Percentiles rank a stretch among this genome's conserved stretches.
Conservation (phyloP, 2,329 filamentous ascomycete species). For the Monosporascus sp. region DNA sequence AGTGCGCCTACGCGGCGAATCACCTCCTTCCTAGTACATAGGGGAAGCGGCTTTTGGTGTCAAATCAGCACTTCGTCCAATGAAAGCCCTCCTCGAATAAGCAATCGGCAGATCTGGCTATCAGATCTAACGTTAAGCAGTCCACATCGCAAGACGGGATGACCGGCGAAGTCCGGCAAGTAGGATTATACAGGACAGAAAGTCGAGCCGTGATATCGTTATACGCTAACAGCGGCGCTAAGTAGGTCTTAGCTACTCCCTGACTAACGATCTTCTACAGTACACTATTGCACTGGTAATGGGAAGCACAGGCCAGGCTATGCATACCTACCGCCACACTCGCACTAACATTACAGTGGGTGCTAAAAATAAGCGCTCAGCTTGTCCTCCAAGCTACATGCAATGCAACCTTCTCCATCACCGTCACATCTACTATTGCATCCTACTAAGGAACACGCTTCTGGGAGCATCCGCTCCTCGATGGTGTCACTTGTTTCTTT, state of each 20-base stretch:
- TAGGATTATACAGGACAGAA: background rate
- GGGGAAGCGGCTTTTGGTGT: slow-evolving; percentile 27
- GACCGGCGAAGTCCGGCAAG: background rate
- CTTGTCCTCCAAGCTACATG: background rate
- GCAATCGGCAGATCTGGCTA: too few relatives aligned
- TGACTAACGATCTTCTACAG: background rate
- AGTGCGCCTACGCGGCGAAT: too few relatives aligned
- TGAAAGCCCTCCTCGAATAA: too few relatives aligned
- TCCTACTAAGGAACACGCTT: background rate
- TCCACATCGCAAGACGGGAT: background rate
- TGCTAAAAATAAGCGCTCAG: background rate
- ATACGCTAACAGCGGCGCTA: background rate
- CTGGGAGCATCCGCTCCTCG: background rate
- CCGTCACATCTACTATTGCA: background rate
- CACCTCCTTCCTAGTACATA: too few relatives aligned
- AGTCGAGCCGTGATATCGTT: background rate
- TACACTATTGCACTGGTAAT: background rate
- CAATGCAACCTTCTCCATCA: background rate
- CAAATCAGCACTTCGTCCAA: too few relatives aligned
- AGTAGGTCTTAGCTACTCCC: background rate
- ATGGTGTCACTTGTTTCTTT: too few relatives aligned
- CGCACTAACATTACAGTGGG: background rate
- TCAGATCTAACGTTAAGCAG: background rate
- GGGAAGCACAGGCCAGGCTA: background rate
- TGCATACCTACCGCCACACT: background rate